phyloP scores from a whole-genome alignment of 2,329 filamentous ascomycete genomes.

The Exophiala sp. region DNA sequence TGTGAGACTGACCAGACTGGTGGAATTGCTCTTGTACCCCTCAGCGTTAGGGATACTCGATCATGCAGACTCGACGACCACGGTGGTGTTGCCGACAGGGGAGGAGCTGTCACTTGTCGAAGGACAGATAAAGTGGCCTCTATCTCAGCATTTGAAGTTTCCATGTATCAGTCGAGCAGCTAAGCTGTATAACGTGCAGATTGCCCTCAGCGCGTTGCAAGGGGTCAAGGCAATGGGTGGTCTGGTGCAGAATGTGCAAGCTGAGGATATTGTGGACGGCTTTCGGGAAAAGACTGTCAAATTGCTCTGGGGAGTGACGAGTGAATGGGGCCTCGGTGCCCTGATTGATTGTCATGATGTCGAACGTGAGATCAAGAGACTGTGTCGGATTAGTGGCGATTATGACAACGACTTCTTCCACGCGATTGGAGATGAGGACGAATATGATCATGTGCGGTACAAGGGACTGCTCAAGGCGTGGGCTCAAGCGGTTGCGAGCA shows the following conservation, averaged over 20 bases:
- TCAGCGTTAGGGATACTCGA: slow-evolving; percentile 31
- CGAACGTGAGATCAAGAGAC: slow-evolving; percentile 48
- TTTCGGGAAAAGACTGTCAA: slow-evolving; percentile 62
- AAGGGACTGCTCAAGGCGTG: slow-evolving; percentile 52
- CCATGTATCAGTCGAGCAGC: slow-evolving; percentile 54
- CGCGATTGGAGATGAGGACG: slow-evolving; percentile 32
- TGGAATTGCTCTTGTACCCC: slow-evolving; percentile 55
- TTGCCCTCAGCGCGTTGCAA: slow-evolving; percentile 54
- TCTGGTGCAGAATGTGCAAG: slow-evolving; percentile 44
- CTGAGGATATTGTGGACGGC: slow-evolving; percentile 61
- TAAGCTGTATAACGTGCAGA: slow-evolving; percentile 58
- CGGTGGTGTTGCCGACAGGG: slow-evolving; percentile 46
- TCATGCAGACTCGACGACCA: slow-evolving; percentile 39
- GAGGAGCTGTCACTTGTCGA: slow-evolving; percentile 33
- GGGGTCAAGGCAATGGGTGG: slow-evolving; percentile 40
- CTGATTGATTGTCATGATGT: slow-evolving; percentile 57
- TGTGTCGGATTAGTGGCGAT: slow-evolving; percentile 31
- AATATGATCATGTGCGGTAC: slow-evolving; percentile 31
- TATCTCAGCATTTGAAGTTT: slow-evolving; percentile 58
- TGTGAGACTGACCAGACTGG: slow-evolving; percentile 56
- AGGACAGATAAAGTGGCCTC: slow-evolving; percentile 39
- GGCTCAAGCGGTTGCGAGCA: slow-evolving; percentile 51
- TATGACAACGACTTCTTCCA: slow-evolving; percentile 25
- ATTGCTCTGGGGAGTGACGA: slow-evolving; percentile 59
- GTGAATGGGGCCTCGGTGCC: slow-evolving; percentile 52